A percentile compares a stretch with the other conserved stretches of the same genome.
Evolutionary conservation across 176 grass and related monocot genomes (phyloP).

Genomic region (Cocos nucifera): DNA sequence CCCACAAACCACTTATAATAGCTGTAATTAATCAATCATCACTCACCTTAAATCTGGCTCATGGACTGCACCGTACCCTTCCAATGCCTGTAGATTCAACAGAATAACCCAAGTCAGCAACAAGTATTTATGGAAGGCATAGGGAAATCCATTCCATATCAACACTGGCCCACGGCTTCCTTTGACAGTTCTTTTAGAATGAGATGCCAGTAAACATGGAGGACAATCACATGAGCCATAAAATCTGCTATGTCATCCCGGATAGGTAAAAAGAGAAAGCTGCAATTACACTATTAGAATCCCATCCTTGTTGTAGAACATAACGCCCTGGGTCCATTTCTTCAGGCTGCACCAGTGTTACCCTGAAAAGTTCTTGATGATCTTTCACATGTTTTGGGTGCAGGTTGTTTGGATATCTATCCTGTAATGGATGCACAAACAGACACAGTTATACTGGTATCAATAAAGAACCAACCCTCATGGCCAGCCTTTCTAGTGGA

Average conservation of each 20-base stretch:
- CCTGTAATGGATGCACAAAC: conserved; percentile 74
- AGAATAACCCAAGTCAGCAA: conserved; percentile 98
- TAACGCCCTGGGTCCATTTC: conserved; percentile 83
- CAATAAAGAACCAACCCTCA: conserved; percentile 17
- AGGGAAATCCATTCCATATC: conserved; percentile 89
- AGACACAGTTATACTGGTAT: conserved; percentile 36
- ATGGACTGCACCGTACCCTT: conserved; percentile 64
- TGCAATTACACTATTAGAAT: conserved; percentile 99
- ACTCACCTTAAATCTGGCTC: conserved; percentile 73
- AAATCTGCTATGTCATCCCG: conserved; percentile 76
- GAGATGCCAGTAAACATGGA: conserved; percentile 44
- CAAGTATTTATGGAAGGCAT: conserved; percentile 60
- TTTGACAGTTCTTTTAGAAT: conserved; percentile 45
- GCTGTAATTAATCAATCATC: not conserved
- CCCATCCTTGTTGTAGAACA: conserved; percentile 77
- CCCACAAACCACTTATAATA: not conserved
- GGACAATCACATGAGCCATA: conserved; percentile 62
- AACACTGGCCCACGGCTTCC: conserved; percentile 61
- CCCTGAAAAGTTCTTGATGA: conserved; percentile 36
- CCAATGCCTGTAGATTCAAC: conserved; percentile 99
- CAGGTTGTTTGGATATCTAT: conserved; percentile 31
- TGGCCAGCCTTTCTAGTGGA: conserved; percentile 21
- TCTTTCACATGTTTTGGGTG: conserved; percentile 32
- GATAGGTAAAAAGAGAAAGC: conserved; percentile 81
- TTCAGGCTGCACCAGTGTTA: conserved; percentile 36